A percentile compares a stretch with the other conserved stretches of the same genome.
Conservation (phyloP, 345 rosid species). For the Gynandropsis gynandra region DNA sequence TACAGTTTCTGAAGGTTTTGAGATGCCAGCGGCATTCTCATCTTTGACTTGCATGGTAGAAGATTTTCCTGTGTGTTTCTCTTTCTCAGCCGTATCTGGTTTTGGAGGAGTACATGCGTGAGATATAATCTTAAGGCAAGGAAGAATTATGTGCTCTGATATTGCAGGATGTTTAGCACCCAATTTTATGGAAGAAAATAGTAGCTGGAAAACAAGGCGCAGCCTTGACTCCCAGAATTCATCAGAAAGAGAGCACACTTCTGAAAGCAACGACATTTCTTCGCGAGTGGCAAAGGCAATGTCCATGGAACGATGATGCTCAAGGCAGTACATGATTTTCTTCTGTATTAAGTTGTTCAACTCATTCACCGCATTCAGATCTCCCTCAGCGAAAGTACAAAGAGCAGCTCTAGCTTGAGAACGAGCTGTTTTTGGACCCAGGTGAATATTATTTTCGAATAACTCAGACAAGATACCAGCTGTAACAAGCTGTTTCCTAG, state of each 20-base stretch:
- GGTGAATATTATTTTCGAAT: slow-evolving; percentile 96
- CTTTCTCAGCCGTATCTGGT: slow-evolving; percentile 82
- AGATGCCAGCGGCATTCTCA: slow-evolving; percentile 38
- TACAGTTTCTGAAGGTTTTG: slow-evolving; percentile 44
- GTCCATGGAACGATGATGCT: slow-evolving; percentile 98
- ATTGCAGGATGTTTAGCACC: slow-evolving; percentile 99
- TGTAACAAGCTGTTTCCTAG: slow-evolving; percentile 85
- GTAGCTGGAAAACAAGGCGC: slow-evolving; percentile 85
- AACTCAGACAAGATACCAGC: slow-evolving; percentile 83
- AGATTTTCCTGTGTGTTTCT: slow-evolving; percentile 47
- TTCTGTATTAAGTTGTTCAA: slow-evolving; percentile 83
- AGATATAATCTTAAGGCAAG: slow-evolving; percentile 89
- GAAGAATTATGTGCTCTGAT: slow-evolving; percentile 95
- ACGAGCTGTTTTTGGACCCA: slow-evolving; percentile 89
- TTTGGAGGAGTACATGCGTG: slow-evolving; percentile 98
- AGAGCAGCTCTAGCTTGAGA: slow-evolving; percentile 92
- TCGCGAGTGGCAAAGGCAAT: slow-evolving; percentile 87
- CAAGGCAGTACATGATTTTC: slow-evolving; percentile 96
- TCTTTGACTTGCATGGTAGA: slow-evolving; percentile 47
- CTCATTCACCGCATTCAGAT: slow-evolving; percentile 71
- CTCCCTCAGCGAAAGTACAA: slow-evolving; percentile 91
- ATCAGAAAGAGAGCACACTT: slow-evolving; percentile 91
- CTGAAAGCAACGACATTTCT: slow-evolving; percentile 88
- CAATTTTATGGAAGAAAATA: slow-evolving; percentile 89
- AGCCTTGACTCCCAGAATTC: slow-evolving; percentile 97